phyloP scores from a whole-genome alignment of 208 protist species.

The Crithidia fasciculata region DNA sequence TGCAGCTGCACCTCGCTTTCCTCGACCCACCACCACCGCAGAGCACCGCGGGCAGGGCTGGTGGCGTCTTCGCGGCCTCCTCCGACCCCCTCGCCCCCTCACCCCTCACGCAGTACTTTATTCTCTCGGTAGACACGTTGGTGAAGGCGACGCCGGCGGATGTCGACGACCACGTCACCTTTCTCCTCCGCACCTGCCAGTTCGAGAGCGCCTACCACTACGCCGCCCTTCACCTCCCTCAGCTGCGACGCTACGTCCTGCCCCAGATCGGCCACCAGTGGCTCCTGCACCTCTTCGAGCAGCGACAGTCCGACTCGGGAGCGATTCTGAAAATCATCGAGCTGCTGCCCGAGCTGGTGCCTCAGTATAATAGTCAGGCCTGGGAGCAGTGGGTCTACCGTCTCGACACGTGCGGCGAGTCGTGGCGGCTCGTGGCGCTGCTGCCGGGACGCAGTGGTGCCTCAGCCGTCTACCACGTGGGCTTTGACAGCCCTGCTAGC shows the following conservation, averaged over 20 bases:
- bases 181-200: slow-evolving; percentile 42
- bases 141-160: slow-evolving; percentile 56
- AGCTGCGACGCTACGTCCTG: slow-evolving; percentile 38
- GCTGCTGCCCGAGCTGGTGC: slow-evolving; percentile 35
- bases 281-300: slow-evolving; percentile 37
- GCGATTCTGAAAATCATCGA: slow-evolving; percentile 30
- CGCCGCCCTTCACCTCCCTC: slow-evolving; percentile 13
- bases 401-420: slow-evolving; percentile 60
- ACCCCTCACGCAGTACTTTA: slow-evolving; percentile 48
- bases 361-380: slow-evolving; percentile 28
- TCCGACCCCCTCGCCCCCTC: slow-evolving; percentile 14
- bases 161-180: slow-evolving; percentile 72
- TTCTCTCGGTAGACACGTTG: slow-evolving; percentile 57
- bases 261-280: slow-evolving; percentile 30
- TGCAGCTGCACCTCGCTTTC: slow-evolving; percentile 64
- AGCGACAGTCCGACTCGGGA: slow-evolving; percentile 2
- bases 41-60: not conserved
- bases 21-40: slow-evolving; percentile 6
- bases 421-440: slow-evolving; percentile 56
- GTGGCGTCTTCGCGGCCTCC: not conserved
- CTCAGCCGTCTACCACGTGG: slow-evolving; percentile 22
- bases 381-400: slow-evolving; percentile 81
- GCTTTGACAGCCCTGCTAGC: not conserved
- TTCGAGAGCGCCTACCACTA: slow-evolving; percentile 61
- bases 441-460: slow-evolving; percentile 40